Percentiles rank a stretch among this genome's conserved stretches.
phyloP scores from a whole-genome alignment of 768 basidiomycete genomes.

The Trametes maxima region DNA sequence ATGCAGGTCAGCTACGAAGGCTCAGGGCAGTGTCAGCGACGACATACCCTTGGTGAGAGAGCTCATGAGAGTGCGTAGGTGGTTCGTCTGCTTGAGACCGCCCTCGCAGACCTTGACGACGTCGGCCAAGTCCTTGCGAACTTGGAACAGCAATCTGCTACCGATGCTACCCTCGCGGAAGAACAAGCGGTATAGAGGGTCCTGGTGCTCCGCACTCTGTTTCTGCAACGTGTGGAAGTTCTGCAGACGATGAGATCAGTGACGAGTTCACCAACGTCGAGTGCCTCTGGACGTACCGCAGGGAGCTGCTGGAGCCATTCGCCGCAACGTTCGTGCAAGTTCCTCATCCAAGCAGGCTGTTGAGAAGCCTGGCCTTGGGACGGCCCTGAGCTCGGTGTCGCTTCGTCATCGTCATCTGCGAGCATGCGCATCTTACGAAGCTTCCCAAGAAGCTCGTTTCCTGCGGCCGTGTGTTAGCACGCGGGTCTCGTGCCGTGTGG shows the following conservation, averaged over 20 bases:
- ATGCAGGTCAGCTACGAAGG: background rate
- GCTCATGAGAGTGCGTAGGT: conserved; percentile 89
- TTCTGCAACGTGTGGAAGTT: conserved; percentile 65
- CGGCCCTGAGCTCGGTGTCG: conserved; percentile 50
- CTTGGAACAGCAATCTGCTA: conserved; percentile 71
- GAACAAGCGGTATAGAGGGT: conserved; percentile 89
- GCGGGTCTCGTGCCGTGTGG: background rate
- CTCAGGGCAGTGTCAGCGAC: background rate
- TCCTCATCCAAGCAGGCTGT: conserved; percentile 95
- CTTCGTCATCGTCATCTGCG: conserved; percentile 75
- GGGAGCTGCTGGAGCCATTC: conserved; percentile 85
- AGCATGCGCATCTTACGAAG: conserved; percentile 92
- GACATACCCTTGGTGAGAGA: conserved; percentile 81
- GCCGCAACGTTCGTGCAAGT: conserved; percentile 75
- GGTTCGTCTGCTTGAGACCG: conserved; percentile 92
- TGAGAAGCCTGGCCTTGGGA: conserved; percentile 67
- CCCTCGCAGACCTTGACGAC: conserved; percentile 86
- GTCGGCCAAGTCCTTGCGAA: conserved; percentile 79
- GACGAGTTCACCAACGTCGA: background rate
- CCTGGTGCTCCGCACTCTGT: conserved; percentile 69
- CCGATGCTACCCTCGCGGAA: conserved; percentile 85
- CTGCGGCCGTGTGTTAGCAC: conserved; percentile 42
- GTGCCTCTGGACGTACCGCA: conserved; percentile 48
- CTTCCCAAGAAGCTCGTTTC: conserved; percentile 80
- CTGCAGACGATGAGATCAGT: conserved; percentile 37